Base-by-base conservation (phyloP, 768 basidiomycete genomes). In the Pleurotus tuoliensis region DNA sequence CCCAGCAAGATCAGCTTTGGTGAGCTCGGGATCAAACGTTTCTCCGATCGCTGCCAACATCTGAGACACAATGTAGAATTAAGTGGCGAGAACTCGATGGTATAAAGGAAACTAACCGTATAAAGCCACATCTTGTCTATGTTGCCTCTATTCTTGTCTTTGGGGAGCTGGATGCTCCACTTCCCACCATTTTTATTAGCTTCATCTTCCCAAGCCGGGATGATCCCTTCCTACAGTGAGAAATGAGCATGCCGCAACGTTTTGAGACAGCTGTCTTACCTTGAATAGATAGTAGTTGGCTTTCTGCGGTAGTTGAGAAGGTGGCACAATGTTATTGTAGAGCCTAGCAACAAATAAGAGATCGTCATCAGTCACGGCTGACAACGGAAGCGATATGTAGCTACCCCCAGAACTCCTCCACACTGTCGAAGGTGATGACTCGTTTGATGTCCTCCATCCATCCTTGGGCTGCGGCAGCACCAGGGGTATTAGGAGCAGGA, bases 221-320 rank as follows among this genome's bases (percentile, higher is more conserved):
- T 96, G 61, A 98, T 97, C 24, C 88, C 91, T 65, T 94, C 94
- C 93, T 95, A 65, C 47, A 56, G 37, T 15, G 9, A 45, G 47
- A 34, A 20, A 56, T 59, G 43, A 27, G 50, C 61, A n/a, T 62
- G 54, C 37, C 47, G 9, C 2, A 40, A 55, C 24, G n/a, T 22
- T 0, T 24, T 12, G 40, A 12, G 15, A n/a, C 18, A 1, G 38
- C 3, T 30, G 25, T 9, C 83, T 47, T 52, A 87, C 92, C 81
- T 97, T 98, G 86, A 99, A 98, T 61, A 99, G 79, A 76, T 98
- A 99, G 72, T 99, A 99, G 69, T 98, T 98, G n/a, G 94, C 93
- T 76, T 97, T 98, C 71, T 87, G 87, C 39, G 94, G 92, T 61
- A 98, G 77, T 66, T 86, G 83, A 16, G 94, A 96, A 13, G 97